phyloP scores from a whole-genome alignment of 768 basidiomycete species.

The Neoboletus subvelutipes region DNA sequence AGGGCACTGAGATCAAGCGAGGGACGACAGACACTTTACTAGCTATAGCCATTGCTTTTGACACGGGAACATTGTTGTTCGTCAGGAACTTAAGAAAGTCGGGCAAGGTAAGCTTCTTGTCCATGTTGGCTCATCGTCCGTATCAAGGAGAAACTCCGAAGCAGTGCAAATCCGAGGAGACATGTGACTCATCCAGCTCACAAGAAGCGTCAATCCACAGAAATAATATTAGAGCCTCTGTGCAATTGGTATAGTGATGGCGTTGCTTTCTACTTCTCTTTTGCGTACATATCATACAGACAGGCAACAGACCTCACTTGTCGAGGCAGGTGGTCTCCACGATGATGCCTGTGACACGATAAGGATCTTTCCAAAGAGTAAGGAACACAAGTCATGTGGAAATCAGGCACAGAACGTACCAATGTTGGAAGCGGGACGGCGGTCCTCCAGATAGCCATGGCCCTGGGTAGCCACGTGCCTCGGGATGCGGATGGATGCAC shows the following conservation, averaged over 20 bases:
- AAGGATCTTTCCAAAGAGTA: conserved; percentile 64
- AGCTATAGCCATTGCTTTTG: conserved; percentile 68
- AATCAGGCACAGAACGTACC: conserved; percentile 49
- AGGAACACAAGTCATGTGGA: neutral
- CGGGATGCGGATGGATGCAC: conserved; percentile 95
- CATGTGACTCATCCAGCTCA: neutral
- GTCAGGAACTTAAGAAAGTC: conserved; percentile 68
- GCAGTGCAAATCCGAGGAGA: neutral
- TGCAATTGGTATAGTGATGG: conserved; percentile 24
- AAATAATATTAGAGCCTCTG: neutral
- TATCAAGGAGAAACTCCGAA: neutral
- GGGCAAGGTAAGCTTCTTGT: conserved; percentile 57
- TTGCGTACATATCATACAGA: conserved; percentile 12
- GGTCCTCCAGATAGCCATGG: conserved; percentile 94
- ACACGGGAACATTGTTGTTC: conserved; percentile 51
- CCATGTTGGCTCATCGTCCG: conserved; percentile 3
- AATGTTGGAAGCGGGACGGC: conserved; percentile 97
- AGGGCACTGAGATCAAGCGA: neutral
- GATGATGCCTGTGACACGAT: conserved; percentile 88
- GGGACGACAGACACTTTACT: conserved; percentile 57
- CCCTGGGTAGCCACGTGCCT: conserved; percentile 91
- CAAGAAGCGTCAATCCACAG: conserved; percentile 8
- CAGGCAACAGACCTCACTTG: conserved; percentile 39
- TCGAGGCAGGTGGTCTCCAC: conserved; percentile 83
- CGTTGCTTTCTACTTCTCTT: conserved; percentile 12